Evolutionary conservation across 176 grass and related monocot genomes (phyloP), one percentile per base, ranked within the genome.

Genomic region (Alloteropsis semialata): DNA sequence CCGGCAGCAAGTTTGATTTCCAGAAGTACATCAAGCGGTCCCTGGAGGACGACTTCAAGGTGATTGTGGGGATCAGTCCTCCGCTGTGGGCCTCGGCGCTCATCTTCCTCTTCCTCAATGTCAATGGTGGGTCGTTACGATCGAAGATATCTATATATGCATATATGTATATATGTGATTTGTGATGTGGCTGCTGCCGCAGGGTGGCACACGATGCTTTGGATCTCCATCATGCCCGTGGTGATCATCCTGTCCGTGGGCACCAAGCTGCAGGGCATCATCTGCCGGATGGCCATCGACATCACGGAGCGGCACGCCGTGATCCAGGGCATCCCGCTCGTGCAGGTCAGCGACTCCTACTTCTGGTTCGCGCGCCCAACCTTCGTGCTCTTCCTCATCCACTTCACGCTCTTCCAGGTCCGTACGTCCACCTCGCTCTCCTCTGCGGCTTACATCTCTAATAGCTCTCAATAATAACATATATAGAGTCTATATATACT

Each of bases 21-120:
- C 93, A 99, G 46, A 99, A 99, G 62, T 99, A 99, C 73, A 99
- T 99, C 81, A 96, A 96, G 79, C 81, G 96, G 62, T 93, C 96
- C 18, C 85, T 99, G 8, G 93, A 99, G 79, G 96, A 98, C 58
- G 96, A 98, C 77, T 98, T 98, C 87, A 98, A 98, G 74, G 92
- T 95, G 65, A 86, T 99, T n/a, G 93, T 99, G 18, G 93, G 93
- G 38, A 96, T 99, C 85, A 99, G 96, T 36, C 93, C 93, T 62
- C 14, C 83, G 7, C 85, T 99, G 17, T 99, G 93, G 96, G 78
- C 82, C 15, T 99, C 93, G 2, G 96, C 96, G 25, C 79, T 96
- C 11, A 80, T 84, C 45, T 99, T 96, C 87, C 89, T 96, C 49
- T 81, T 99, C 5, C 78, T 96, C 64, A 99, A 99, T 77, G 91